A percentile compares a stretch with the other conserved stretches of the same genome.
Evolutionary conservation across 257 asterid genomes (phyloP).

Genomic region (Fraxinus anomala): DNA sequence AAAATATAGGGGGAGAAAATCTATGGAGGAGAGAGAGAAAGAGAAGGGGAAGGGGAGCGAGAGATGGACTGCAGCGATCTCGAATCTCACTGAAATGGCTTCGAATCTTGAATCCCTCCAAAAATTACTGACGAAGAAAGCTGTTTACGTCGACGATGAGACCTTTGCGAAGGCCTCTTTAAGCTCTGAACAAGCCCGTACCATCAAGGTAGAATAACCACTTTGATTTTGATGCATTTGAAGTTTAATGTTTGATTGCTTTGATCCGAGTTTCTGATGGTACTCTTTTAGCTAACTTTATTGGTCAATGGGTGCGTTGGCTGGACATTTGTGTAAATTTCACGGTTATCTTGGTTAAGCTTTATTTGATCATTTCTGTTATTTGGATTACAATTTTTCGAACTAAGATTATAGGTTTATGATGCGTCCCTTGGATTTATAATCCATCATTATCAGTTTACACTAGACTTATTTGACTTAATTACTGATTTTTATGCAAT

Average conservation of each 20-base stretch:
- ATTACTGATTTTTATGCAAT: background rate
- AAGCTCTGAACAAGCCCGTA: slow-evolving; percentile 84
- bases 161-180: slow-evolving; percentile 86
- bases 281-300: background rate
- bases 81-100: slow-evolving; percentile 75
- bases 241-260: background rate
- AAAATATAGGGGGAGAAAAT: slow-evolving; percentile 12
- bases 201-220: slow-evolving; percentile 60
- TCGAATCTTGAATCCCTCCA: slow-evolving; percentile 80
- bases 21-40: slow-evolving; percentile 52
- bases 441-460: background rate
- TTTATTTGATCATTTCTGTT: background rate
- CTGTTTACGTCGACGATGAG: slow-evolving; percentile 85
- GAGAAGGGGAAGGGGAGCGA: slow-evolving; percentile 67
- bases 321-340: background rate
- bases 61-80: slow-evolving; percentile 90
- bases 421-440: background rate
- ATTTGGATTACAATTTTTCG: background rate
- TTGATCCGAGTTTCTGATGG: background rate
- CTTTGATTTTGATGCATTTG: background rate
- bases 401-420: background rate
- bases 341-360: background rate
- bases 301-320: background rate
- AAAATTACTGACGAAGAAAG: slow-evolving; percentile 69
- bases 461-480: background rate